Evolutionary conservation across 2,329 filamentous ascomycete species (phyloP).

Genomic region (Blastomyces silverae): DNA sequence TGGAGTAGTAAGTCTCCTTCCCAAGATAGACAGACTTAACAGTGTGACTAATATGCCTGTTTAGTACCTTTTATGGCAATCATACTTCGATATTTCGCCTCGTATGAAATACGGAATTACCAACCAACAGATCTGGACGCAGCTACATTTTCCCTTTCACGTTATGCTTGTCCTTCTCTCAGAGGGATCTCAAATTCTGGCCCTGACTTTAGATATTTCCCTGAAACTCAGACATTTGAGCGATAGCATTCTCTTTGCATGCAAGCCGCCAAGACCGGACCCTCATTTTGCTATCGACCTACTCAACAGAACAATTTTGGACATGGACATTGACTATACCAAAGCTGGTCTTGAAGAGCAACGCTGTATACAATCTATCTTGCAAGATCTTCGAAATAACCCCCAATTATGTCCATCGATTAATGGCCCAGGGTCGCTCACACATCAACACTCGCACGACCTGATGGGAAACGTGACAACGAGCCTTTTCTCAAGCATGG

Average conservation of each 20-base stretch:
- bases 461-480: slow-evolving; percentile 38
- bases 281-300: slow-evolving; percentile 28
- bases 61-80: slow-evolving; percentile 55
- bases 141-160: slow-evolving; percentile 57
- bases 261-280: slow-evolving; percentile 32
- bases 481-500: slow-evolving; percentile 38
- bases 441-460: slow-evolving; percentile 28
- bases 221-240: slow-evolving; percentile 39
- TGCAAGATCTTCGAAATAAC: slow-evolving; percentile 28
- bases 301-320: slow-evolving; percentile 34
- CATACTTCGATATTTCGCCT: slow-evolving; percentile 54
- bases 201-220: slow-evolving; percentile 42
- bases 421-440: slow-evolving; percentile 22
- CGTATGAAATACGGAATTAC: slow-evolving; percentile 46
- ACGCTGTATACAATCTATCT: slow-evolving; percentile 30
- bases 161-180: slow-evolving; percentile 57
- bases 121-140: slow-evolving; percentile 50
- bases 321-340: slow-evolving; percentile 39
- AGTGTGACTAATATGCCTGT: not conserved
- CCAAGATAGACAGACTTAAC: slow-evolving; percentile 6
- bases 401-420: slow-evolving; percentile 29
- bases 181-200: slow-evolving; percentile 55
- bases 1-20: slow-evolving; percentile 31
- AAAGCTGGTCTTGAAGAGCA: slow-evolving; percentile 31
- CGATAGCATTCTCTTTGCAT: slow-evolving; percentile 37